Percentiles rank a stretch among this genome's conserved stretches.
These are phyloP conservation scores for Oryza coarctata DNA, from an alignment of 176 grass and related monocot genomes.

Conservation along the genomic window DNA sequence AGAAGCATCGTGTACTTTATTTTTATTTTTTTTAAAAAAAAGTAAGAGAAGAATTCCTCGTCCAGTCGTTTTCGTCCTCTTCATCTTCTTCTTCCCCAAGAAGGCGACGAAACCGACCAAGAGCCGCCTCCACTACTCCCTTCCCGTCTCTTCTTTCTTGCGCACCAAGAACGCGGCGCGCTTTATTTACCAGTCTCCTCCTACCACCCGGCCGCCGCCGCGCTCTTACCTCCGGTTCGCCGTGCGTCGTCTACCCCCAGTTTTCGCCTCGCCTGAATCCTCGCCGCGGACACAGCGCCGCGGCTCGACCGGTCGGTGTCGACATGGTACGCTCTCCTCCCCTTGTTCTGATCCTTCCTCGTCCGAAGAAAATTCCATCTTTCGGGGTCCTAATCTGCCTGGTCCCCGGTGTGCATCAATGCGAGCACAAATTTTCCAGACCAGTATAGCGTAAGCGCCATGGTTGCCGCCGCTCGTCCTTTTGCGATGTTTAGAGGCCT, in stretches of 20 bases:
- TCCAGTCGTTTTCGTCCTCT: too few species aligned
- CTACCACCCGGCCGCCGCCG: background rate
- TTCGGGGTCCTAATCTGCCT: background rate
- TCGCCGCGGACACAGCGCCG: background rate
- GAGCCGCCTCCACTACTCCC: background rate
- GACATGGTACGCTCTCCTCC: constrained; percentile 18
- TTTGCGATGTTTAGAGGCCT: background rate
- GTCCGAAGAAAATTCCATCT: background rate
- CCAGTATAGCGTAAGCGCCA: background rate
- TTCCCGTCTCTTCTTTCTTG: constrained; percentile 15
- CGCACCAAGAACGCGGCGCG: background rate
- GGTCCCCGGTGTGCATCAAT: background rate
- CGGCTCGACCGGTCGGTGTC: background rate
- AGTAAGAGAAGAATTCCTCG: background rate
- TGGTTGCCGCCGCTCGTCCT: background rate
- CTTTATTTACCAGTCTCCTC: background rate
- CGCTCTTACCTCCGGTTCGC: background rate
- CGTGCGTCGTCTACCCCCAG: too few species aligned
- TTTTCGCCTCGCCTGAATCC: background rate
- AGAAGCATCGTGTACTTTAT: background rate
- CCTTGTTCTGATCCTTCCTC: background rate
- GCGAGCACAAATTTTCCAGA: background rate
- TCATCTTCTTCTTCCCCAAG: constrained; percentile 23
- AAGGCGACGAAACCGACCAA: background rate
- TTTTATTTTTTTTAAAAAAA: background rate